Evolutionary conservation across 75 land plant species (phyloP), one percentile per base, ranked within the genome.

Genomic region (Adiantum capillusveneris): DNA sequence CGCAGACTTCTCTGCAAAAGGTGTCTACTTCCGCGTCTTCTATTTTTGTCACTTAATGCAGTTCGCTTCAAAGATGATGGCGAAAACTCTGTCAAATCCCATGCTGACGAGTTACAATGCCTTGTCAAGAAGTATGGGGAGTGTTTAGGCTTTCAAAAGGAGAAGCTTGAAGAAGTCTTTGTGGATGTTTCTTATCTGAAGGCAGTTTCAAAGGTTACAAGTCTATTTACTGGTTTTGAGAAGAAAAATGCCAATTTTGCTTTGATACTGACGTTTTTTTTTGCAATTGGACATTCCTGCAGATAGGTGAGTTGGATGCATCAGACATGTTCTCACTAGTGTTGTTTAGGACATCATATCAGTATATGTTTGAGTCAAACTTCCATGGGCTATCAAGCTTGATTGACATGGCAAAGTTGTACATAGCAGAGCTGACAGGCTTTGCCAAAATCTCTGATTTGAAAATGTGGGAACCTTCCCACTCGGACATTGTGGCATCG

Each of bases 1-100:
- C 37, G 30, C 24, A 63, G n/a, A 22, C 24, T 14, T 19, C 27
- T 69, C 11, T 46, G 54, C 25, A 25, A 30, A 41, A 62, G 72
- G 20, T 69, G 66, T 55, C 57, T 69, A 19, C 59, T 69, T 44
- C 72, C 72, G 5, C 67, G 72, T 16, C n/a, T 69, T 34, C 29
- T 69, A 48, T 44, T 42, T 27, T 53, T 69, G 27, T 56, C 59
- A 1, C 48, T 69, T 25, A 63, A 41, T 63, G 58, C 20, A 18
- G 29, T 63, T 49, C 37, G 44, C 28, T 34, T 19, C 44, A 62
- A 37, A 29, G 66, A 56, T n/a, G 45, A 41, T 25, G 70, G 60
- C 31, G 53, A 46, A 7, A 46, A 21, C 17, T 3, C 18, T 6
- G 50, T 5, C 5, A 21, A 2, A 6, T 31, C 6, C 42, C 44